Evolutionary conservation across 1,139 yeast genomes (phyloP).

Genomic region (Debaryomyces robertsiae): DNA sequence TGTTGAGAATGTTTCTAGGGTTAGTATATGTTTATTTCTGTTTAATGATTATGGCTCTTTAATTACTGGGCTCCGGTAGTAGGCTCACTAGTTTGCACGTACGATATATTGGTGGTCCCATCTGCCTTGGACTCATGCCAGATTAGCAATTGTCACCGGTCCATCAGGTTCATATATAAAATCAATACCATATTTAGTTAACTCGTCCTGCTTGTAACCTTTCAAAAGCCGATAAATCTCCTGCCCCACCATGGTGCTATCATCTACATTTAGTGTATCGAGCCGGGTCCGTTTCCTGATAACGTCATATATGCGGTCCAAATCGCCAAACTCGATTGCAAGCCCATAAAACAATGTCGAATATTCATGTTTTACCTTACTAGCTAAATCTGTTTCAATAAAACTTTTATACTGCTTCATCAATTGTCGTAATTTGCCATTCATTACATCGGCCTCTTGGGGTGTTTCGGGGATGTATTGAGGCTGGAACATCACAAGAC

Average conservation of each 20-base stretch:
- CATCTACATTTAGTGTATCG: conserved; percentile 4
- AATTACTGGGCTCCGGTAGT: conserved; percentile 1
- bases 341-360: conserved; percentile 15
- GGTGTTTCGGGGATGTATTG: conserved; percentile 1
- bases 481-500: conserved; percentile 3
- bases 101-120: background rate
- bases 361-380: conserved; percentile 13
- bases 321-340: conserved; percentile 13
- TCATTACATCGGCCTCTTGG: conserved; percentile 1
- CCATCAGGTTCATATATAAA: conserved; percentile 8
- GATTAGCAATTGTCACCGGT: conserved; percentile 7
- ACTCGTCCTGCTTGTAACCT: conserved; percentile 5
- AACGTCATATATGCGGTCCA: conserved; percentile 3
- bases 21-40: conserved; percentile 7
- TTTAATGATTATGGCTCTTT: conserved; percentile 8
- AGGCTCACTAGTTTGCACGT: background rate
- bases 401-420: conserved; percentile 11
- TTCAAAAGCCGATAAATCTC: conserved; percentile 4
- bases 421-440: conserved; percentile 1
- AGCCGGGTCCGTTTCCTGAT: conserved; percentile 1
- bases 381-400: conserved; percentile 10
- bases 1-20: conserved; percentile 6
- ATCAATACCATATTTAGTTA: conserved; percentile 9
- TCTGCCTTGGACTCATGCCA: background rate
- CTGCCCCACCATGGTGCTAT: background rate